Conservation (phyloP, 371 early-diverging fungal species). For the Lichtheimia hyalospora region DNA sequence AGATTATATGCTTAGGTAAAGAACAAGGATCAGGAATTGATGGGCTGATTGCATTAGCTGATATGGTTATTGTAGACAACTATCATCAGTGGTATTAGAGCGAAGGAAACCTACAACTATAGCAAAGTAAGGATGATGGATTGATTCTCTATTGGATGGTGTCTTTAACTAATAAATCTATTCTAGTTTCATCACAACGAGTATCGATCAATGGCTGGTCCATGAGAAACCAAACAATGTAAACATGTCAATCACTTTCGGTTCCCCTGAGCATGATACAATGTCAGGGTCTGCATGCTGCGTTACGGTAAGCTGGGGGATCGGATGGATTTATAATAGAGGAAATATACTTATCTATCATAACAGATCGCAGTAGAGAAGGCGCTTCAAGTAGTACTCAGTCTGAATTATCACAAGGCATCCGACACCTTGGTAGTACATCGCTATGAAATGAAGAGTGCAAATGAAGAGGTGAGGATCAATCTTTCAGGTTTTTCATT, state of each 20-base stretch:
- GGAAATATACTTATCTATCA: neutral
- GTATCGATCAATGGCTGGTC: conserved; percentile 28
- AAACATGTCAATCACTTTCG: conserved; percentile 16
- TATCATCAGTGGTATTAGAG: conserved; percentile 13
- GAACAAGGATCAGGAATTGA: neutral
- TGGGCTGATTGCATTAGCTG: too few species aligned
- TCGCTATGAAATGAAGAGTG: conserved; percentile 37
- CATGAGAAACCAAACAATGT: conserved; percentile 24
- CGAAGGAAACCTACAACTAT: conserved; percentile 1
- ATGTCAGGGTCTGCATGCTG: conserved; percentile 35
- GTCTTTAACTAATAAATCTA: neutral
- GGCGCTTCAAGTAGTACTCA: conserved; percentile 28
- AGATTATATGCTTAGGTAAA: conserved; percentile 32
- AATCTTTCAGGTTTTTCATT: too few species aligned
- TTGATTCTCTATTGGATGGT: neutral
- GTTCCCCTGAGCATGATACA: conserved; percentile 21
- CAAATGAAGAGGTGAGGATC: conserved; percentile 36
- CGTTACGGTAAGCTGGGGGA: conserved; percentile 22
- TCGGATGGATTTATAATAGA: neutral
- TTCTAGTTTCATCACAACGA: conserved; percentile 28
- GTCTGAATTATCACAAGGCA: conserved; percentile 27
- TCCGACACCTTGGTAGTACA: conserved; percentile 35
- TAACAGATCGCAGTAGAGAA: conserved; percentile 30
- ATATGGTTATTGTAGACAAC: conserved; percentile 6
- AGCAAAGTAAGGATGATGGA: conserved; percentile 5